Base-by-base conservation (phyloP, 2,329 filamentous ascomycete genomes). In the Huntiella bhutanensis region DNA sequence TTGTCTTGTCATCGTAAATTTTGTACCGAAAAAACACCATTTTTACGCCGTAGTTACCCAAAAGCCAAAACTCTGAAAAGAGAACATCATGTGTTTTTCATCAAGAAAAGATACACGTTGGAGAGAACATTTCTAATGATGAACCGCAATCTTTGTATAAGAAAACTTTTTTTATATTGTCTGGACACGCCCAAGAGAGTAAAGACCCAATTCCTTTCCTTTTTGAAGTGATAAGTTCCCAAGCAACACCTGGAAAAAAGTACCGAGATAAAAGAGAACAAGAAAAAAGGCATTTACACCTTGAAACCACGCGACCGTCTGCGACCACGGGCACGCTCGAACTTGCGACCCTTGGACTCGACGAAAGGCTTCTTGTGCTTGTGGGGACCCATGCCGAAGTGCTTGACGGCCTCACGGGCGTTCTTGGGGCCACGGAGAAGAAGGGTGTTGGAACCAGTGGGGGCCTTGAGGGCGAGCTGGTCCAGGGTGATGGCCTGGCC, bases 231-330 rank as follows among this genome's bases (percentile, higher is more conserved):
- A 39, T 19, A 15, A 15, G 15, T 39, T 19, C 37, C 15, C 37
- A 39, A 11, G 10, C 37, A 15, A 19, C 11, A 39, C 22, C 22
- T 28, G 22, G 22, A 28, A 28, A 28, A 28, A 16, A 39, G 37
- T 40, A 22, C 47, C 41, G 41, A 40, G 40, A 17, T 41, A 43
- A 17, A 49, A 33, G 33, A 19, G 13, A 41, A 35, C 33, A 45
- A 48, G 33, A 43, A 17, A 45, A 11, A 46, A 42, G 33, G 43
- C 55, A 66, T 65, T 84, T 94, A 98, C 66, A 98, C 91, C 86
- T 98, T 98, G 87, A 98, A 98, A 77, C 92, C 91, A 63, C 83
- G 79, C 61, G 87, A 96, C 67, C 86, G 76, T 81, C 91, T 92
- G 71, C 91, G 87, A 70, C 91, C 92, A 91, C 91, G 87, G 62